These are phyloP conservation scores for Phalaenopsis aphrodite DNA, from an alignment of 106 monocot species.

Conservation along the genomic window DNA sequence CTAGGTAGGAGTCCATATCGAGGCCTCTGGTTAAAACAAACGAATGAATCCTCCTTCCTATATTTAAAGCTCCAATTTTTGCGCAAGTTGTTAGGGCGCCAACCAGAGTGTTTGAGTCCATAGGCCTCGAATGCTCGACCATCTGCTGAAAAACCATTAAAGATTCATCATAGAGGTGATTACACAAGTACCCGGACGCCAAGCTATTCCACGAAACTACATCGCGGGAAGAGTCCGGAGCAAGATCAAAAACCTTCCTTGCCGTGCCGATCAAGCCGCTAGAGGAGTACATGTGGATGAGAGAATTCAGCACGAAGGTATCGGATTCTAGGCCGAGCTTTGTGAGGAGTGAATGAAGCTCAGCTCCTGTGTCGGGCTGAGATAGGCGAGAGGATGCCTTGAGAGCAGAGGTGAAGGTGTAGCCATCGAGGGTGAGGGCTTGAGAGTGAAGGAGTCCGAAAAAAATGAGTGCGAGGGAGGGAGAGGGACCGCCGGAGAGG, in stretches of 20 bases:
- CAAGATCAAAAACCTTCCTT: slow-evolving; percentile 32
- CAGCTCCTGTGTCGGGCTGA: slow-evolving; percentile 2
- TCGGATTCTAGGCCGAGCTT: slow-evolving; percentile 40
- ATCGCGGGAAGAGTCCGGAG: slow-evolving; percentile 18
- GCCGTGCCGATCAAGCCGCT: slow-evolving; percentile 17
- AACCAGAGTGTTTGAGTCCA: slow-evolving; percentile 44
- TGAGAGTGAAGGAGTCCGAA: slow-evolving; percentile 24
- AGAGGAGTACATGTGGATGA: slow-evolving; percentile 47
- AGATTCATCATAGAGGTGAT: slow-evolving; percentile 20
- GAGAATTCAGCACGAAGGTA: slow-evolving; percentile 59
- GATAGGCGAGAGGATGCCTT: slow-evolving; percentile 29
- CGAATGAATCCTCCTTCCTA: slow-evolving; percentile 46
- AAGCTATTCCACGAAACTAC: slow-evolving; percentile 77
- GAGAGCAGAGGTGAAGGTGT: slow-evolving; percentile 54
- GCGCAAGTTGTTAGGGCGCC: slow-evolving; percentile 43
- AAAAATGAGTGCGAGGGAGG: slow-evolving; percentile 35
- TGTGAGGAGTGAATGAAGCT: slow-evolving; percentile 38
- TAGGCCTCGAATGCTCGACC: slow-evolving; percentile 14
- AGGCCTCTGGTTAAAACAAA: slow-evolving; percentile 28
- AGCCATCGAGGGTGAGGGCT: slow-evolving; percentile 37
- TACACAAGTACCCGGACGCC: slow-evolving; percentile 46
- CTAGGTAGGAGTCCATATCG: slow-evolving; percentile 41
- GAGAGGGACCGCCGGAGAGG: slow-evolving; percentile 27
- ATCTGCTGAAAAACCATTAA: slow-evolving; percentile 37
- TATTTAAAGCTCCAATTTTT: slow-evolving; percentile 8